Base-by-base conservation (phyloP, 1,139 yeast genomes). In the Yamadazyma taylorii region DNA sequence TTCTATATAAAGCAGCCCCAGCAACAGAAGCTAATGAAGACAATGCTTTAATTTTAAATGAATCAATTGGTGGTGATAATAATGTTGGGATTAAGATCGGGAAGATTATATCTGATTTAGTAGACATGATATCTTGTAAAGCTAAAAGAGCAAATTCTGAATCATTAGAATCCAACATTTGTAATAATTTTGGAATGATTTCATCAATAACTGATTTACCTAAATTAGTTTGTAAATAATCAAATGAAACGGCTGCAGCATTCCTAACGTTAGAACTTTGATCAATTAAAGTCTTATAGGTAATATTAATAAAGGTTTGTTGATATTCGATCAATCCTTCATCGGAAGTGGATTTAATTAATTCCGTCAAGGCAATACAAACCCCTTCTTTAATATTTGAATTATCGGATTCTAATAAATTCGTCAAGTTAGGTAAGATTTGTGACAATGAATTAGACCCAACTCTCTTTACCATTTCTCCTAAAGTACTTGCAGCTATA, bases 381-480 rank as follows among this genome's bases (percentile, higher is more conserved):
- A 92, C 88, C 69, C 99, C 98, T 66, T 90, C 95, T 58, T 86
- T 87, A 34, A 96, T 85, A 55, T 83, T 95, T 3, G 46, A 36
- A 17, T 85, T 69, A 51, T 85, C 94, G 17, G 84, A 65, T 33
- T 69, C 63, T 49, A 86, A 66, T 6, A 90, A 78, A 32, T 75
- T 78, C 49, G 86, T 84, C 53, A 92, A 71, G 6, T 95, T 85
- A 30, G 98, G 97, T 46, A 94, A 69, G 45, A 94, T 66, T 58
- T 86, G 89, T 4, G 88, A 71, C 47, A 94, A 73, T 0, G 97
- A 95, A 53, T 84, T 84, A 29, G 90, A 81, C 42, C 98, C 97
- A 43, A 90, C 96, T 58, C 98, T 79, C 56, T 94, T 87, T 38
- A 90, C 97, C 72, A 89, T 74, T 55, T 94, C 98, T 48, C 97